Percentiles rank a stretch among this genome's conserved stretches.
Conservation (phyloP, 805 yeast species). For the Saturnispora silvae region DNA sequence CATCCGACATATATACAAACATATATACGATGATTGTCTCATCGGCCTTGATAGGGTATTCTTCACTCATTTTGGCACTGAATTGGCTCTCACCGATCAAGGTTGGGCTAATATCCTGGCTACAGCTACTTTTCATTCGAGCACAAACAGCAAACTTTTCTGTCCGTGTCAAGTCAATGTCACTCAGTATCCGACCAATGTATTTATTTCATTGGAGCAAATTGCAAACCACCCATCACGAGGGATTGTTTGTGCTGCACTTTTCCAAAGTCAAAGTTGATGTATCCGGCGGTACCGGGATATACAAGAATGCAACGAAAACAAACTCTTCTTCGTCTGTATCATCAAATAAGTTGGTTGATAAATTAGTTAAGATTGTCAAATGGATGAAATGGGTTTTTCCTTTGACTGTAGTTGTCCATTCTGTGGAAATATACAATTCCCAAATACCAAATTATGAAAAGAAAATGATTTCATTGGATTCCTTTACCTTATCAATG, state of each 20-base stretch:
- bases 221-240: conserved; percentile 12
- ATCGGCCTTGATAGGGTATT: neutral
- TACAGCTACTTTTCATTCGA: conserved; percentile 14
- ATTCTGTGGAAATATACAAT: conserved; percentile 6
- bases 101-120: conserved; percentile 19
- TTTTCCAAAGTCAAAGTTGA: conserved; percentile 7
- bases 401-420: conserved; percentile 12
- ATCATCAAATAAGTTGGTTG: neutral
- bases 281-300: neutral
- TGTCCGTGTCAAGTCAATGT: conserved; percentile 12
- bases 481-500: conserved; percentile 11
- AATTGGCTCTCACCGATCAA: conserved; percentile 4
- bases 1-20: too few relatives aligned
- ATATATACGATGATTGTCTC: too few relatives aligned
- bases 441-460: neutral
- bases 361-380: conserved; percentile 1
- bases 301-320: neutral
- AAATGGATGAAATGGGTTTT: conserved; percentile 8
- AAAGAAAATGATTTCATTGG: conserved; percentile 6
- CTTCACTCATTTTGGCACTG: conserved; percentile 3
- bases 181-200: conserved; percentile 14
- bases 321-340: neutral
- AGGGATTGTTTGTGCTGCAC: conserved; percentile 13
- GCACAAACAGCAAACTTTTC: conserved; percentile 6
- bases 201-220: conserved; percentile 11